Base-by-base conservation (phyloP, 108 stramenopile genomes). In the Nitzschia inconspicua region DNA sequence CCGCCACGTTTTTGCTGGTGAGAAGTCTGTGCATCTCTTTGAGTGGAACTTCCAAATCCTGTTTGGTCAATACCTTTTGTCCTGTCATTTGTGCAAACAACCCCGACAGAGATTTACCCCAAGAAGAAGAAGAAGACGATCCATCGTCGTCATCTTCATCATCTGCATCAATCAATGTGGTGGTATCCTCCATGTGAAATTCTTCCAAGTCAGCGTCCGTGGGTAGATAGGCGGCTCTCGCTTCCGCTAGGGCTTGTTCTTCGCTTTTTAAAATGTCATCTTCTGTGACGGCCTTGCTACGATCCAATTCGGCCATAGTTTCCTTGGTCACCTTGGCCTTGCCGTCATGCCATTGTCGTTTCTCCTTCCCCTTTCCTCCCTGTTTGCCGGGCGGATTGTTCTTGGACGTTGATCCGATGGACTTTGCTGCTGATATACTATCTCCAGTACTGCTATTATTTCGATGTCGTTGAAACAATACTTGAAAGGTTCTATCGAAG, bases 1-100 rank as follows among this genome's bases (percentile, higher is more conserved):
- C 48, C 1, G 96, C 94, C 4, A 97, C 96, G 68, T 98, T 98
- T 60, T 95, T 94, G 28, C 75, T 70, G 29, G 91, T 79, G 14
- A 98, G 59, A 19, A 85, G 47, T 71, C 79, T 70, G 53, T 94
- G 70, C 82, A 98, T 91, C 46, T 88, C 80, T 32, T 79, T 65
- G 52, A 97, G 56, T n/a, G 86, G 84, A 14, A 69, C 68, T 20
- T 78, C 74, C 16, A 98, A 70, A 65, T 87, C 89, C 8, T 73
- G 57, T 39, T 81, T 80, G 8, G 83, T 79, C 48, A 83, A 52
- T 9, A 78, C 72, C 52, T 80, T 79, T 57, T 78, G 75, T 42
- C 82, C 81, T 3, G 79, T 69, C 37, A 83, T 73, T 73, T 72
- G 86, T 51, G 61, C 63, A 57, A 60, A 77, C 31, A 75, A 73